These are phyloP conservation scores for Ramaria sp. DNA, from an alignment of 768 basidiomycete genomes.

Conservation along the genomic window DNA sequence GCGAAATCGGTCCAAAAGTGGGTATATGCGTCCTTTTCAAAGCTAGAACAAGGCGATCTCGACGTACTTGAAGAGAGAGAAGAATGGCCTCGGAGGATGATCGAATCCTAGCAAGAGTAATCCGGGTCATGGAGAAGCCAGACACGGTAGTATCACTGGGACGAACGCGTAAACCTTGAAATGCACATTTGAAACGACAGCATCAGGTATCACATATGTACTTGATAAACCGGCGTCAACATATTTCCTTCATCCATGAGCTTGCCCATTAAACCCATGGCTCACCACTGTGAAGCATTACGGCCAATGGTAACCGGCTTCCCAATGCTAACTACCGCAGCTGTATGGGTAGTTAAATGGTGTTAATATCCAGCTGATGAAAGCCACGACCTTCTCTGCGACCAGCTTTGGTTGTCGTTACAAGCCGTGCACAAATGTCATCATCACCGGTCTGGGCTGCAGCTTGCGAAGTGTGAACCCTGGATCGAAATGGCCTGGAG, in stretches of 20 bases:
- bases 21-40: not conserved
- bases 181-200: constrained; percentile 57
- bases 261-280: not conserved
- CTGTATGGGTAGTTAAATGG: not conserved
- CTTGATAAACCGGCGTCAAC: constrained; percentile 13
- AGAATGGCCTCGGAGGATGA: constrained; percentile 64
- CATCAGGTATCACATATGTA: constrained; percentile 55
- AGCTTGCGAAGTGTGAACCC: not conserved
- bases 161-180: constrained; percentile 75
- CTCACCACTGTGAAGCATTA: constrained; percentile 57
- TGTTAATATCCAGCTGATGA: not conserved
- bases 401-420: constrained; percentile 32
- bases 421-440: constrained; percentile 2
- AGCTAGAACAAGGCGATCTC: not conserved
- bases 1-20: not conserved
- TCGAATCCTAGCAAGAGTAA: constrained; percentile 37
- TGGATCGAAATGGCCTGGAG: not conserved
- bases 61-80: constrained; percentile 63
- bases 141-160: not conserved
- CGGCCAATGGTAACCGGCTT: constrained; percentile 62
- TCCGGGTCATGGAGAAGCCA: not conserved
- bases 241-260: not conserved
- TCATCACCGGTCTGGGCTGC: not conserved
- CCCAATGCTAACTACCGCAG: constrained; percentile 35
- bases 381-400: constrained; percentile 47